These are phyloP conservation scores for Phytophthora europaea DNA, from an alignment of 352 stramenopile species.

Conservation along the genomic window DNA sequence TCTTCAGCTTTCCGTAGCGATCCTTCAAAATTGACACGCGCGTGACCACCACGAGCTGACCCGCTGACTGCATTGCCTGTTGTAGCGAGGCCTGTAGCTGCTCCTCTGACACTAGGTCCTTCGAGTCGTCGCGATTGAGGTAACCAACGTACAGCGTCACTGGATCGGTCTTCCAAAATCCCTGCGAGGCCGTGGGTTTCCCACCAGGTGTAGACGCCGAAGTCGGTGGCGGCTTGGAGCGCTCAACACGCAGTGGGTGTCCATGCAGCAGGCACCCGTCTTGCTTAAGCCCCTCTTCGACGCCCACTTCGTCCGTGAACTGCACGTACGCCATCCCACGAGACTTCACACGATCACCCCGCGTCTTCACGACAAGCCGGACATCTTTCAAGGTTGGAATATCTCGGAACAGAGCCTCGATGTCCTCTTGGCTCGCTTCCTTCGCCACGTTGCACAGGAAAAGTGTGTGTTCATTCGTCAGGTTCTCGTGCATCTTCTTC, in stretches of 20 bases:
- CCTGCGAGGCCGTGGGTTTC: constrained; percentile 21
- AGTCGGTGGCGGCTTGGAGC: constrained; percentile 51
- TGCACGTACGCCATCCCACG: constrained; percentile 84
- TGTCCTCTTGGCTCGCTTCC: constrained; percentile 58
- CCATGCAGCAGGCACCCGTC: constrained; percentile 49
- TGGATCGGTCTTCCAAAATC: constrained; percentile 59
- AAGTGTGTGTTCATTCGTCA: constrained; percentile 74
- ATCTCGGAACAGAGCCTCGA: constrained; percentile 59
- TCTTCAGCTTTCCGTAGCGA: constrained; percentile 67
- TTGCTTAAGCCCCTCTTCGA: constrained; percentile 41
- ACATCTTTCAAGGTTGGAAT: constrained; percentile 66
- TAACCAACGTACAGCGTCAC: constrained; percentile 70
- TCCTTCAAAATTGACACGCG: constrained; percentile 68
- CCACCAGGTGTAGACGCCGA: constrained; percentile 18
- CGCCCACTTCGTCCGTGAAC: constrained; percentile 57
- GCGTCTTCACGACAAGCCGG: constrained; percentile 71
- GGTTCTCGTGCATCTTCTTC: constrained; percentile 40
- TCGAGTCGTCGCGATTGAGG: constrained; percentile 45
- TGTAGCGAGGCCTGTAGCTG: constrained; percentile 52
- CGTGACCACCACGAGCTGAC: constrained; percentile 47
- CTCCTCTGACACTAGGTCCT: constrained; percentile 45
- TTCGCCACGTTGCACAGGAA: constrained; percentile 80
- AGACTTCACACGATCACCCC: constrained; percentile 67
- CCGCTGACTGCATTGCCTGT: constrained; percentile 44
- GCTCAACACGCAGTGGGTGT: constrained; percentile 57